Evolutionary conservation across 2,329 filamentous ascomycete genomes (phyloP), one percentile per base, ranked within the genome.

Genomic region (Graphiopsis chlorocephala): DNA sequence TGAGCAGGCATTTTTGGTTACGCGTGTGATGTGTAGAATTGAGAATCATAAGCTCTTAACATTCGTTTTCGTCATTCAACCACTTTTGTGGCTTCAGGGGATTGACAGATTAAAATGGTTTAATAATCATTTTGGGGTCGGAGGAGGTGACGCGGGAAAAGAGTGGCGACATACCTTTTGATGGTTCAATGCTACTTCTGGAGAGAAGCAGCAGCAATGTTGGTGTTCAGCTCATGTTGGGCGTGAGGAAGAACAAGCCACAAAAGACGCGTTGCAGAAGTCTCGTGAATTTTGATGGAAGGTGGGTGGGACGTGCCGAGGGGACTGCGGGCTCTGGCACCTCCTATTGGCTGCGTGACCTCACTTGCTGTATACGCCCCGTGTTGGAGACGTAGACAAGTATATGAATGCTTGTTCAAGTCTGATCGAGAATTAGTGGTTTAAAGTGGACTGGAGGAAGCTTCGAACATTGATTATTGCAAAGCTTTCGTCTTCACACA

Each of bases 21-120:
- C 62, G 47, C 63, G 66, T 57, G 59, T 35, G 31, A 55, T 25
- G 15, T 7, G 11, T 17, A 45, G 25, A 15, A 11, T 61, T 26
- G 42, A 35, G 55, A 33, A 59, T 52, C 50, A 47, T 59, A 48
- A 35, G 48, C 57, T 33, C 33, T 55, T 65, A 57, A 53, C 59
- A 62, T 62, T 62, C 47, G 71, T 78, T 79, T 79, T 84, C 80
- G 78, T 85, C 82, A 83, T 80, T 76, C 81, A 53, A 79, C 78
- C 81, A 76, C 70, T 67, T 56, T 45, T 52, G 50, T 63, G 58
- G 61, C 55, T 80, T 91, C 88, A 90, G 89, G 83, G 87, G 89
- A 92, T 91, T 92, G 89, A 92, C 89, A 92, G 89, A 92, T 91
- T 87, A 62, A 61, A 58, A 53, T 52, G 59, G 28, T 62, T 62